Conservation (phyloP, 2,329 filamentous ascomycete genomes). For the Didymellaceae sp. region DNA sequence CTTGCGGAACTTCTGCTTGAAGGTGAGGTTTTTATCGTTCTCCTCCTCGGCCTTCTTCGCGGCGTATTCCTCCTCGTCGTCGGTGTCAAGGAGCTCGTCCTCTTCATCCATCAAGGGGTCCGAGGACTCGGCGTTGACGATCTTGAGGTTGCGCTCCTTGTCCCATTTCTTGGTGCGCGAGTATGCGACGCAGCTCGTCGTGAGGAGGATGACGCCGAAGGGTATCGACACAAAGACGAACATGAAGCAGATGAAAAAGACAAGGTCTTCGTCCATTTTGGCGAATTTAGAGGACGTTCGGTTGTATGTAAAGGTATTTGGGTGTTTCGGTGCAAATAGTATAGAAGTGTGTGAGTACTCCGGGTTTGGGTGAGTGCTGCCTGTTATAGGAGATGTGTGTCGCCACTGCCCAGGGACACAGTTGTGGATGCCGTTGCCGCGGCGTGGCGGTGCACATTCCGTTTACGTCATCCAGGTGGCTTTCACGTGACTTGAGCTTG, state of each 20-base stretch:
- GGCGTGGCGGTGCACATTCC: slow-evolving; percentile 14
- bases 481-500: slow-evolving; percentile 4
- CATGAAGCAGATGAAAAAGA: slow-evolving; percentile 34
- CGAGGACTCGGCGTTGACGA: slow-evolving; percentile 31
- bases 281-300: neutral
- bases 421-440: slow-evolving; percentile 7
- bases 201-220: slow-evolving; percentile 29
- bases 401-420: slow-evolving; percentile 18
- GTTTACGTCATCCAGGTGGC: slow-evolving; percentile 10
- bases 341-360: neutral
- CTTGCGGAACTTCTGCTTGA: slow-evolving; percentile 41
- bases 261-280: slow-evolving; percentile 40
- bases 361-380: slow-evolving; percentile 5
- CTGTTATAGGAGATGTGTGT: slow-evolving; percentile 18
- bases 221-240: slow-evolving; percentile 35
- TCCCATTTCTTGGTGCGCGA: slow-evolving; percentile 43
- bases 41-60: slow-evolving; percentile 40
- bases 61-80: slow-evolving; percentile 38
- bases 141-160: slow-evolving; percentile 33
- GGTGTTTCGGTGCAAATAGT: neutral
- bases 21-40: slow-evolving; percentile 34
- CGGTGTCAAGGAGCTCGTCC: slow-evolving; percentile 39
- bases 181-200: slow-evolving; percentile 36
- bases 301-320: neutral
- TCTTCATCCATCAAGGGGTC: slow-evolving; percentile 28